Evolutionary conservation across 805 yeast species (phyloP), one percentile per base, ranked within the genome.

Genomic region (Lipomyces orientalis): DNA sequence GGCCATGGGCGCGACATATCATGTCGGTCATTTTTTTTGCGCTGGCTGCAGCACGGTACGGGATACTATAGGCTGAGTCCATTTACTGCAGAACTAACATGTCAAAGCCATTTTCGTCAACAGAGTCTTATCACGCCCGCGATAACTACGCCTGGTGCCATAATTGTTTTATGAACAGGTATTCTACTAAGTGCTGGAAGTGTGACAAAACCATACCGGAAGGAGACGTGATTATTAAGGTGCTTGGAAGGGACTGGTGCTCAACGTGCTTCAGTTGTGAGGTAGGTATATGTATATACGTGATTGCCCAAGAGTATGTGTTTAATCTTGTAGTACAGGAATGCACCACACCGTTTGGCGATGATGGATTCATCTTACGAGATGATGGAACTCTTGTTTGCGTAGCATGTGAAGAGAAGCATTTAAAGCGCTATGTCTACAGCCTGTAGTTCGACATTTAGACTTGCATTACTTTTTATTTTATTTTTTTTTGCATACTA

Each of bases 1-100:
- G 43, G 79, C 79, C 4, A 61, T 74, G 62, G 78, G 71, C 7
- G 67, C 68, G 46, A 64, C 73, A 10, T 77, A 71, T 71, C 80
- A 77, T 62, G 67, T 63, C 10, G 76, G 72, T 33, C 80, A 77
- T 46, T 78, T 77, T 63, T 76, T 74, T 58, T 77, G 80, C 64
- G 73, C 75, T 22, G 77, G 74, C 14, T 77, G 80, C 62, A 73
- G 76, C 29, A 39, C 35, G 39, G 70, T 64, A 54, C 31, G 69
- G 35, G 31, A 14, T 49, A 16, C 14, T 8, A n/a, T 22, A 34
- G 12, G 43, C 25, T 43, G 34, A 34, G 35, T 25, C 4, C 43
- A 64, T 61, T 25, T 46, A 37, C 2, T 55, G 43, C 34, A 25
- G n/a, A 25, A 19, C 34, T 57, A 12, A 49, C 22, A 6, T n/a